Percentiles rank a stretch among this genome's conserved stretches.
Conservation (phyloP, 2,329 filamentous ascomycete genomes). For the Apiospora hydei region DNA sequence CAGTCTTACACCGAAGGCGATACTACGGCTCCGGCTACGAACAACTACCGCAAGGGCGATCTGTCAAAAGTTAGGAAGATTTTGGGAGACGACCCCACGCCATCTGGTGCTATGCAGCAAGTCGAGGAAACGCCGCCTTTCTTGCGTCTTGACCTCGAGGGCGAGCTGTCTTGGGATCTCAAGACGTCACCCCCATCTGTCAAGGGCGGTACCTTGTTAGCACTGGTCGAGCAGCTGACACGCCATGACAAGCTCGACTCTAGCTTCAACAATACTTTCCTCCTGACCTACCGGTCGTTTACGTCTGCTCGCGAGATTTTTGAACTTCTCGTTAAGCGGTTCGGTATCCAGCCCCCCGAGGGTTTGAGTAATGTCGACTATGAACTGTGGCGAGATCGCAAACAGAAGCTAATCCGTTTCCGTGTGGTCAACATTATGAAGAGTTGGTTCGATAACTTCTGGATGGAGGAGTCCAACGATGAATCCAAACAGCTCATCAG, state of each 20-base stretch:
- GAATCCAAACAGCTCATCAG: conserved; percentile 85
- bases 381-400: conserved; percentile 88
- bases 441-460: conserved; percentile 98
- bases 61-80: conserved; percentile 71
- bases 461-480: conserved; percentile 94
- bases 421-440: conserved; percentile 97
- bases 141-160: conserved; percentile 84
- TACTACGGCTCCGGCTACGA: conserved; percentile 42
- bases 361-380: conserved; percentile 79
- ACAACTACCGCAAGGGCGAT: conserved; percentile 65
- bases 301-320: conserved; percentile 91
- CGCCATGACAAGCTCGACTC: conserved; percentile 95
- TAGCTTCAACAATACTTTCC: conserved; percentile 96
- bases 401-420: conserved; percentile 95
- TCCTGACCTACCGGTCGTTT: conserved; percentile 95
- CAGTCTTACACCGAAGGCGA: conserved; percentile 73
- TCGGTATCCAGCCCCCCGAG: conserved; percentile 89
- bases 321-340: conserved; percentile 88
- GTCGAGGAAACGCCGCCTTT: conserved; percentile 85
- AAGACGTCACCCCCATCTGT: conserved; percentile 79
- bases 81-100: conserved; percentile 69
- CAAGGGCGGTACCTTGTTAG: conserved; percentile 87
- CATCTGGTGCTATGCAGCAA: conserved; percentile 52
- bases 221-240: conserved; percentile 92
- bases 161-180: conserved; percentile 87